Evolutionary conservation across 2,329 filamentous ascomycete genomes (phyloP).

Genomic region (Alternaria tenuissima): DNA sequence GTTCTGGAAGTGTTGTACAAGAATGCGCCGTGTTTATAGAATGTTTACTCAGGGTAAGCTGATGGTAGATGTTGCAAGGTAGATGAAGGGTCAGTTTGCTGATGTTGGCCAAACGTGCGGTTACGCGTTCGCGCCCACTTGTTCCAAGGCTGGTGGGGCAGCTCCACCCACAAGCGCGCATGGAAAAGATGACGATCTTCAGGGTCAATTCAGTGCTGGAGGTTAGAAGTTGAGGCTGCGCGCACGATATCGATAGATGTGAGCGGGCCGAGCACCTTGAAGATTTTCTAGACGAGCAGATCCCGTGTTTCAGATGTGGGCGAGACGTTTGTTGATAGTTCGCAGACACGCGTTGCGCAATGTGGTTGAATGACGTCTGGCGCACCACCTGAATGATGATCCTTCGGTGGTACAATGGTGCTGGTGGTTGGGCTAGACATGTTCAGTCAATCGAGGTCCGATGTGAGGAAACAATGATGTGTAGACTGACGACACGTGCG

Average conservation of each 20-base stretch:
- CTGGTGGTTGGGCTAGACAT: neutral
- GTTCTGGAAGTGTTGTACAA: neutral
- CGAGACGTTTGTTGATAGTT: slow-evolving; percentile 7
- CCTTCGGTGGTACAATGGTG: slow-evolving; percentile 3
- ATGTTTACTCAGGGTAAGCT: neutral
- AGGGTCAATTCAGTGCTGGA: slow-evolving; percentile 10
- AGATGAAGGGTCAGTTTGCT: neutral
- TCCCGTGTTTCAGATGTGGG: slow-evolving; percentile 18
- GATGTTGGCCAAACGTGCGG: slow-evolving; percentile 2
- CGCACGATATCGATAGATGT: neutral
- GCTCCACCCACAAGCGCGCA: slow-evolving; percentile 2
- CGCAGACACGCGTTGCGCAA: slow-evolving; percentile 11
- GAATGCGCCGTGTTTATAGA: neutral
- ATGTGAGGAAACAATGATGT: slow-evolving; percentile 2
- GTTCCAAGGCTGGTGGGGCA: neutral
- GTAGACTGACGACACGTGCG: neutral
- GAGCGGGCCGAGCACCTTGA: slow-evolving; percentile 2
- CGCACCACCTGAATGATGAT: neutral
- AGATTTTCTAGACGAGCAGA: slow-evolving; percentile 7
- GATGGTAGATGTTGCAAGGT: neutral
- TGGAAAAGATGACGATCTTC: slow-evolving; percentile 19
- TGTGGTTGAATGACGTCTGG: neutral
- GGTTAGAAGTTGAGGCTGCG: slow-evolving; percentile 1
- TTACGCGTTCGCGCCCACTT: slow-evolving; percentile 1
- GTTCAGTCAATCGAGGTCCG: neutral